phyloP scores from a whole-genome alignment of 2,329 filamentous ascomycete species.

The Cladosporium cucumerinum region DNA sequence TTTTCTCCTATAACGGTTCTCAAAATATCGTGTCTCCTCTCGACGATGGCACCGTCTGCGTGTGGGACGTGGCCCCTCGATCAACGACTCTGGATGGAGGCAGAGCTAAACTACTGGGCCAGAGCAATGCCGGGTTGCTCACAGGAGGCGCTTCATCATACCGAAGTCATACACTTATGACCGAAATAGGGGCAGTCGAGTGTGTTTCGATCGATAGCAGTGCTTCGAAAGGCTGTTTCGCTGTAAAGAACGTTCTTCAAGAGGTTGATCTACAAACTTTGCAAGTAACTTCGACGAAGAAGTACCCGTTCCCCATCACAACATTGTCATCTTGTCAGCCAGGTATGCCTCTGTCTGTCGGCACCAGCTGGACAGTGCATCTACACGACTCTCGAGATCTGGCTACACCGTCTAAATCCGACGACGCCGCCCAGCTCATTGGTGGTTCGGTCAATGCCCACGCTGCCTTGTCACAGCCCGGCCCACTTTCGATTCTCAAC shows the following conservation, averaged over 20 bases:
- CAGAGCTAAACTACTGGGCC: constrained; percentile 60
- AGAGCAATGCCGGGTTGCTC: constrained; percentile 65
- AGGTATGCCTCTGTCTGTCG: constrained; percentile 73
- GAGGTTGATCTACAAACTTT: constrained; percentile 79
- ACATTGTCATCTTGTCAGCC: constrained; percentile 69
- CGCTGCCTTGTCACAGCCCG: constrained; percentile 73
- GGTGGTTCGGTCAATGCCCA: constrained; percentile 46
- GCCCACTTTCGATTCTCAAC: constrained; percentile 70
- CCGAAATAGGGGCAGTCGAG: constrained; percentile 71
- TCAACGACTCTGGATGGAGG: constrained; percentile 21
- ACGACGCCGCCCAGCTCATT: constrained; percentile 27
- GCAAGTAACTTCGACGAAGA: constrained; percentile 63
- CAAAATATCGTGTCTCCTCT: constrained; percentile 70
- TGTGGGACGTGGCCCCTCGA: constrained; percentile 64
- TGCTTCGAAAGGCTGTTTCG: constrained; percentile 70
- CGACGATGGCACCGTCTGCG: constrained; percentile 80
- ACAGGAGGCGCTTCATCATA: constrained; percentile 52
- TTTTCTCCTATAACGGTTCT: constrained; percentile 57
- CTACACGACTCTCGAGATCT: constrained; percentile 69
- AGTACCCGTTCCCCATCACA: constrained; percentile 79
- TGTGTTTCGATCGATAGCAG: constrained; percentile 75
- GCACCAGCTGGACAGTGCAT: constrained; percentile 76
- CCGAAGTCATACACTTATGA: constrained; percentile 55
- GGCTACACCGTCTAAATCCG: neutral
- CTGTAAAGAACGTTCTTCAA: constrained; percentile 70